Conservation (phyloP, 352 stramenopile genomes). For the Globisporangium heterothallicum region DNA sequence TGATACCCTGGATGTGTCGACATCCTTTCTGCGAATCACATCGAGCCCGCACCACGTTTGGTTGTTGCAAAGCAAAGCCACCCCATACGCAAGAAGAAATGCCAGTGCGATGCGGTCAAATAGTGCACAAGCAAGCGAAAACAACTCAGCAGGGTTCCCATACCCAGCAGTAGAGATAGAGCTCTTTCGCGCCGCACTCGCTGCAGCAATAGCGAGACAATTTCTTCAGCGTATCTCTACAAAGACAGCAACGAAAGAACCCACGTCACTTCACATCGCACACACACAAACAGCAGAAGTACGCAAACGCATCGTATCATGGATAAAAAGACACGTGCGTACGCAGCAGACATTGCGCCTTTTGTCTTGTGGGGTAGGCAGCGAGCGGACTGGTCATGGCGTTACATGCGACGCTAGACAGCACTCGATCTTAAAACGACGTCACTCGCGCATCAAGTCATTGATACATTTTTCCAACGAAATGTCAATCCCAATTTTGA, state of each 20-base stretch:
- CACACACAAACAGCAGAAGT: not conserved
- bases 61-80: too few relatives aligned
- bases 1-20: constrained; percentile 60
- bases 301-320: not conserved
- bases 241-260: not conserved
- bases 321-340: not conserved
- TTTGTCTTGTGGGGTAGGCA: too few relatives aligned
- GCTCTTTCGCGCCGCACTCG: constrained; percentile 51
- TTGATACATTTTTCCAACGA: too few relatives aligned
- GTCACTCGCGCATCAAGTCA: too few relatives aligned
- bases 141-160: too few relatives aligned
- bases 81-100: too few relatives aligned
- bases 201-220: constrained; percentile 54
- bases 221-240: constrained; percentile 38
- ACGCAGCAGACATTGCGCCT: constrained; percentile 2
- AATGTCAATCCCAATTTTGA: too few relatives aligned
- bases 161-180: constrained; percentile 70
- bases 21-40: constrained; percentile 75
- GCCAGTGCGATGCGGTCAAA: too few relatives aligned
- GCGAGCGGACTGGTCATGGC: too few relatives aligned
- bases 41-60: too few relatives aligned
- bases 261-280: too few relatives aligned
- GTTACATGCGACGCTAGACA: too few relatives aligned
- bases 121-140: not conserved
- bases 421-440: constrained; percentile 3